Evolutionary conservation across 371 early-diverging fungal genomes (phyloP).

Genomic region (Mortierella sp.): DNA sequence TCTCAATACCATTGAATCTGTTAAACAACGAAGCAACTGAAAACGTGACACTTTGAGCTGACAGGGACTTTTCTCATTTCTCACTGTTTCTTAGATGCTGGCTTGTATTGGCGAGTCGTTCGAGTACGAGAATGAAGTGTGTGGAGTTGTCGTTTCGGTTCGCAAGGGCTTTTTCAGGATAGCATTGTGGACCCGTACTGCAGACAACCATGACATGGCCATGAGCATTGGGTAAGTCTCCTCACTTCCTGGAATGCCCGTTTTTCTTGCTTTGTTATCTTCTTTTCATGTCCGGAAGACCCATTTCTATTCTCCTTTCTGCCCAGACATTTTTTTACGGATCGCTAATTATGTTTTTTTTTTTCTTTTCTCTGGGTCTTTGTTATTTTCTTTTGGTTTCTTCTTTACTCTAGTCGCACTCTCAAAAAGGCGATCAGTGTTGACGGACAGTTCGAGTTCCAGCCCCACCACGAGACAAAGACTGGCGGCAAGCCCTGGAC

Average conservation of each 20-base stretch:
- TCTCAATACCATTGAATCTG: background rate
- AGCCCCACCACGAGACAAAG: conserved; percentile 57
- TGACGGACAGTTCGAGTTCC: conserved; percentile 58
- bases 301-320: background rate
- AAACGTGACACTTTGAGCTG: background rate
- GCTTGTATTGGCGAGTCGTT: conserved; percentile 94
- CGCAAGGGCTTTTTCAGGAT: conserved; percentile 87
- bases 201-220: conserved; percentile 73
- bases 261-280: background rate
- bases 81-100: conserved; percentile 71
- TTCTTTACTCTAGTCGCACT: conserved; percentile 18
- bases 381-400: background rate
- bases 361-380: background rate
- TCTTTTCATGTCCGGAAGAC: background rate
- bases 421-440: conserved; percentile 31
- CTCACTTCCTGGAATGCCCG: background rate
- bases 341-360: background rate
- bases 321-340: background rate
- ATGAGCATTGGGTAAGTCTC: conserved; percentile 74
- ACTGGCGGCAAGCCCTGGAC: conserved; percentile 44
- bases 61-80: background rate
- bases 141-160: conserved; percentile 92
- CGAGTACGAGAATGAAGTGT: conserved; percentile 85
- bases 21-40: background rate
- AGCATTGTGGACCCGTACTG: conserved; percentile 92